Conservation (phyloP, 345 rosid species). For the Gossypium mustelinum region DNA sequence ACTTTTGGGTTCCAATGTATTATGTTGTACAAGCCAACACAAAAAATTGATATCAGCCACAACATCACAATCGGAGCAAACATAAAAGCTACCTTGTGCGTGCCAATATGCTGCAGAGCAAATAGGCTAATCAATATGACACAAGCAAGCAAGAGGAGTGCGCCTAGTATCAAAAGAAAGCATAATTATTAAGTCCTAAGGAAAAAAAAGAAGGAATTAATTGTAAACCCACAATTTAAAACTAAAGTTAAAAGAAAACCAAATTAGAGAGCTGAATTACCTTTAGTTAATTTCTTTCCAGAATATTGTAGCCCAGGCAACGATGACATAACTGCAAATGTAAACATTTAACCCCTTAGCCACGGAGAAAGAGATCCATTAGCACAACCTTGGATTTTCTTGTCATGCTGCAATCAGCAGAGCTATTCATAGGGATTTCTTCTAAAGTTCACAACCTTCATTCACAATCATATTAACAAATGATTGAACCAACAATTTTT, state of each 20-base stretch:
- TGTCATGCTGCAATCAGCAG: not conserved
- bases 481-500: not conserved
- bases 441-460: not conserved
- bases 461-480: not conserved
- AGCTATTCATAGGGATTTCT: not conserved
- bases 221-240: too few relatives aligned
- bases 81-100: conserved; percentile 77
- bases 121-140: conserved; percentile 82
- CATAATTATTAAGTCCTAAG: not conserved
- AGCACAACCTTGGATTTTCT: not conserved
- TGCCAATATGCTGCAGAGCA: conserved; percentile 90
- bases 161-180: conserved; percentile 37
- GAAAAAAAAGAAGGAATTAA: not conserved
- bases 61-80: conserved; percentile 79
- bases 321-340: conserved; percentile 72
- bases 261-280: conserved; percentile 31
- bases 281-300: conserved; percentile 42
- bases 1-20: conserved; percentile 73
- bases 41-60: conserved; percentile 76
- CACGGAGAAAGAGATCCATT: not conserved
- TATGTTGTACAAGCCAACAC: conserved; percentile 68
- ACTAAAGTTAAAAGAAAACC: not conserved
- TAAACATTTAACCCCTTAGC: conserved; percentile 13
- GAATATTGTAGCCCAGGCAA: conserved; percentile 63
- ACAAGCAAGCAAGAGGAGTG: conserved; percentile 59